Evolutionary conservation across 2,329 filamentous ascomycete genomes (phyloP), one percentile per base, ranked within the genome.

Genomic region (Ambrosiella xylebori): DNA sequence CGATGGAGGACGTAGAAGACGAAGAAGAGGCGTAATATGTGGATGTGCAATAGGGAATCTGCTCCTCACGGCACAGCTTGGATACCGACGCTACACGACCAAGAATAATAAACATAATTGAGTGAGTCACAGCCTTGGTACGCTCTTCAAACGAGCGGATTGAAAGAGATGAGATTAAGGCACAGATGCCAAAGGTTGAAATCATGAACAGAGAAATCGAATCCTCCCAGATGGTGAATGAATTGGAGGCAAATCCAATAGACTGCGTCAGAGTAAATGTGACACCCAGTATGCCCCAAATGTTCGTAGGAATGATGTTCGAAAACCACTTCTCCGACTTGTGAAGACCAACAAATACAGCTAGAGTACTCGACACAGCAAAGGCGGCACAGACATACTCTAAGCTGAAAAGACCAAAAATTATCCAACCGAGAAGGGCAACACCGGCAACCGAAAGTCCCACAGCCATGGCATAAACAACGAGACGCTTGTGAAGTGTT

Each of bases 221-320:
- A 66, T 98, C 93, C 71, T 98, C 93, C 90, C 93, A 98, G 63
- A 98, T 95, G 0, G 91, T 97, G 71, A 90, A 98, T 0, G 93
- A 98, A 71, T 98, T 98, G 2, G 93, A 93, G 0, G 91, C 91
- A 68, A 97, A 98, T 7, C 93, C 91, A 56, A 87, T 74, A n/a
- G 89, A 94, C 66, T 95, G 88, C 61, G 85, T 82, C n/a, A 89
- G 69, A 0, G 89, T 89, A 64, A 95, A 88, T 12, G 90, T 68
- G 35, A 88, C 74, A 5, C 88, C 84, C 60, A 95, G 73, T 83
- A 87, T 91, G n/a, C 88, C 85, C 90, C 91, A 98, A 57, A 90
- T 72, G 0, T 80, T 85, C n/a, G 71, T 79, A 0, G 89, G 90
- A 8, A 88, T 64, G 40, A 87, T 66, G 61, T 77, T 76, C 38